Evolutionary conservation across 2,329 filamentous ascomycete genomes (phyloP).

Genomic region (Byssothecium circinans): DNA sequence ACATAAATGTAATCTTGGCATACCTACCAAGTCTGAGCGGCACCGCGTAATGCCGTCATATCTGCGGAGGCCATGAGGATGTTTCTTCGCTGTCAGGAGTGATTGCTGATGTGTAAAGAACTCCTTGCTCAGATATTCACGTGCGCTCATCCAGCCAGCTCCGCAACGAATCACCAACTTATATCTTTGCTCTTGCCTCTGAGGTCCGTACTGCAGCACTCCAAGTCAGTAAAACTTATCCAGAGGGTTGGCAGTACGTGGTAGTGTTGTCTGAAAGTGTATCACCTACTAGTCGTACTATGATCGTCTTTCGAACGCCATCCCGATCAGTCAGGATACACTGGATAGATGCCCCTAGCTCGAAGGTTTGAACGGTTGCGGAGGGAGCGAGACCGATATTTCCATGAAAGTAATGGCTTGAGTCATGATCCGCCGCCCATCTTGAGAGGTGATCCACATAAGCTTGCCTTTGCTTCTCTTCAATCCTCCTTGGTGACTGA

Average conservation of each 20-base stretch:
- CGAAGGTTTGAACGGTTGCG: slow-evolving; percentile 15
- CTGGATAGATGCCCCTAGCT: slow-evolving; percentile 31
- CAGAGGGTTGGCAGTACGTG: no score
- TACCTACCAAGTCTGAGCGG: slow-evolving; percentile 6
- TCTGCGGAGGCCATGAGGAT: neutral
- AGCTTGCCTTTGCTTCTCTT: slow-evolving; percentile 20
- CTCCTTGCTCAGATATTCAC: slow-evolving; percentile 32
- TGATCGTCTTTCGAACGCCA: slow-evolving; percentile 20
- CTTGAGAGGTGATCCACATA: slow-evolving; percentile 26
- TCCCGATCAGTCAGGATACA: slow-evolving; percentile 26
- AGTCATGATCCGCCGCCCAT: slow-evolving; percentile 34
- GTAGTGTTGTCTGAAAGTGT: no score
- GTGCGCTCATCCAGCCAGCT: slow-evolving; percentile 33
- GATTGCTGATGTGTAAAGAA: slow-evolving; percentile 21
- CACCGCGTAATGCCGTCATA: slow-evolving; percentile 4
- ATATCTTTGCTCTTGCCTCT: no score
- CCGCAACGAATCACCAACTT: no score
- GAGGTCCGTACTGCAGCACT: no score
- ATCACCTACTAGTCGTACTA: slow-evolving; percentile 33
- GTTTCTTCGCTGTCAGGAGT: neutral
- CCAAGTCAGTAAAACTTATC: no score
- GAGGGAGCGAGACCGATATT: slow-evolving; percentile 23
- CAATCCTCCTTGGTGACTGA: slow-evolving; percentile 17
- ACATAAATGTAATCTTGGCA: no score
- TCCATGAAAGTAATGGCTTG: slow-evolving; percentile 32